Base-by-base conservation (phyloP, 306 rosid species). In the Casuarina equisetifolia region DNA sequence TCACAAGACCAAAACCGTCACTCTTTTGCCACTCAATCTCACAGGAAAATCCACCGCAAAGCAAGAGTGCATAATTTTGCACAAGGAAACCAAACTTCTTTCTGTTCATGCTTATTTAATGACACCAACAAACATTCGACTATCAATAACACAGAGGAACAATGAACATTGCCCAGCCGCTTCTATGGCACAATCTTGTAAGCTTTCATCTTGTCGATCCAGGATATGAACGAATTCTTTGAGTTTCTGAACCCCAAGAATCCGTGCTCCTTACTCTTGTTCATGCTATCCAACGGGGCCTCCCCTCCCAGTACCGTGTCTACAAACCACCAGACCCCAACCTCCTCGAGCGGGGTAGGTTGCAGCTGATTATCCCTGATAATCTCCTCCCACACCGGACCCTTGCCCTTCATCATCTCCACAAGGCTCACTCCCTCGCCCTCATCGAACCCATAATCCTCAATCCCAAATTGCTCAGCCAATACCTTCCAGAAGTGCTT, bases 171-270 rank as follows among this genome's bases (percentile, higher is more conserved):
- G 3, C 0, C 15, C 36, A 20, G 1, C n/a, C 62, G n/a, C 62
- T 55, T 4, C 44, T 62, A 62, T 10, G 69, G 69, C 44, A 62
- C 69, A 36, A 62, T 62, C 69, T 81, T 81, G 85, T 25, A 73
- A 58, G 76, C 68, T 73, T 69, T 91, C 54, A 73, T 63, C 81
- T 86, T 89, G 25, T 89, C 90, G 19, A 91, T 86, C 94, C 92
- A 91, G 51, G 59, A 70, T 1, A 88, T 43, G 40, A 89, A 81
- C 0, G 97, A 89, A 51, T 85, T 89, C 81, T 84, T 88, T 12
- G 92, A 86, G 82, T 91, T 91, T 70, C 93, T 88, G 76, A 89
- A 91, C 3, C 97, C 93, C 79, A 86, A 68, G 74, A 89, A 91
- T 0, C 97, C 94, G 85, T 91, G 93, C 38, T 89, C 92, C 64